Evolutionary conservation across 2,329 filamentous ascomycete genomes (phyloP).

Genomic region (Achaetomium macrosporum): DNA sequence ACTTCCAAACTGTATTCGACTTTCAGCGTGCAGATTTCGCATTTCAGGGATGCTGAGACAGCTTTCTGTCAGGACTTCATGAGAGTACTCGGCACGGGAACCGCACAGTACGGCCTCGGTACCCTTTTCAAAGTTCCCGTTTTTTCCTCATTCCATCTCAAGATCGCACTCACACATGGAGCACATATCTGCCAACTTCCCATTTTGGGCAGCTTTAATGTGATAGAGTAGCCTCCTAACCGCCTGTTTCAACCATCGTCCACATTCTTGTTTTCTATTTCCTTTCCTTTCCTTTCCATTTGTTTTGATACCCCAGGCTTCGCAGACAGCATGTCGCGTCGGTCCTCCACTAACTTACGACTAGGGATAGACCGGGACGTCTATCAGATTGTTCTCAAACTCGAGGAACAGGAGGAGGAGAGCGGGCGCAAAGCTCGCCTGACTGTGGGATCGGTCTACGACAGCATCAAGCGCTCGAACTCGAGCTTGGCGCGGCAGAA

Average conservation of each 20-base stretch:
- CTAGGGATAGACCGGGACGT: conserved; percentile 61
- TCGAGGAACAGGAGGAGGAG: conserved; percentile 52
- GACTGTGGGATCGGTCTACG: conserved; percentile 61
- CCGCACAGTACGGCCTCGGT: too few species aligned
- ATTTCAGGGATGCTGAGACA: too few species aligned
- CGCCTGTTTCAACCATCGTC: neutral
- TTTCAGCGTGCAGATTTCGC: too few species aligned
- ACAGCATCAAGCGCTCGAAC: conserved; percentile 77
- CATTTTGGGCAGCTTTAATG: neutral
- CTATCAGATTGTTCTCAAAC: conserved; percentile 72
- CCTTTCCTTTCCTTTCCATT: neutral
- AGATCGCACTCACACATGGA: too few species aligned
- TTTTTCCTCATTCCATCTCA: too few species aligned
- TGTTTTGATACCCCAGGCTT: neutral
- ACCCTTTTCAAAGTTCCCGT: too few species aligned
- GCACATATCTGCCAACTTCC: too few species aligned
- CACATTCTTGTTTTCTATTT: neutral
- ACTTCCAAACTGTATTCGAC: too few species aligned
- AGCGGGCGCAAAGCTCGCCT: conserved; percentile 32
- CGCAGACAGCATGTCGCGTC: conserved; percentile 13
- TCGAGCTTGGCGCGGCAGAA: conserved; percentile 78
- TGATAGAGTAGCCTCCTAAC: neutral
- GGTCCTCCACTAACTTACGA: conserved; percentile 2
- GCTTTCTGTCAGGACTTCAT: too few species aligned
- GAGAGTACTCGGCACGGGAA: too few species aligned